Conservation (phyloP, 75 land plant genomes). For the Cupressus sempervirens region DNA sequence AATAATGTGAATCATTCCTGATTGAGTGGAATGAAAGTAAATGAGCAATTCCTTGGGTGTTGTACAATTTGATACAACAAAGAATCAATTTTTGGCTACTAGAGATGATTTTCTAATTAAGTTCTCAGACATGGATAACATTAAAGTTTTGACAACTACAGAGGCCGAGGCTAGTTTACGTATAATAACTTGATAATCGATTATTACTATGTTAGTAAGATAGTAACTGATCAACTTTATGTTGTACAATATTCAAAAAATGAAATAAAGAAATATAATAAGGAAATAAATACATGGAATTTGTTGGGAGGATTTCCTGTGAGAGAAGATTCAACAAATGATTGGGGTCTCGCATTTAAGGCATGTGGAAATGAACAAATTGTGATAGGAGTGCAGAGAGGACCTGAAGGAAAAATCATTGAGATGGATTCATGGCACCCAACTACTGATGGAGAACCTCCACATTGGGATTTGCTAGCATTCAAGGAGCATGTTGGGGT, state of each 20-base stretch:
- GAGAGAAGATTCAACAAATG: slow-evolving; percentile 33
- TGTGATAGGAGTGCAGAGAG: slow-evolving; percentile 39
- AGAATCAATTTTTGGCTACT: no score
- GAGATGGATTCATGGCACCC: slow-evolving; percentile 32
- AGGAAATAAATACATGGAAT: slow-evolving; percentile 29
- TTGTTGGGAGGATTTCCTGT: slow-evolving; percentile 35
- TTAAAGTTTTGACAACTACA: no score
- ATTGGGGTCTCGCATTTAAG: slow-evolving; percentile 56
- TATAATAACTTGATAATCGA: no score
- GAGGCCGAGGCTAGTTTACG: no score
- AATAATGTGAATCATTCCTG: no score
- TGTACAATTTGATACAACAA: no score
- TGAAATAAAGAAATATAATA: slow-evolving; percentile 39
- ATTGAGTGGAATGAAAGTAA: no score
- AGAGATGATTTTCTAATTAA: no score
- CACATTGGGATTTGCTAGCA: slow-evolving; percentile 35
- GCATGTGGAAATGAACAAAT: slow-evolving; percentile 33
- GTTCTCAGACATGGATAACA: no score
- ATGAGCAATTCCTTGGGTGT: no score
- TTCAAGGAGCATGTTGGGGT: slow-evolving; percentile 27
- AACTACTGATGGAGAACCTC: slow-evolving; percentile 10
- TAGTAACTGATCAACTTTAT: slow-evolving; percentile 47
- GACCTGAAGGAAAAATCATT: slow-evolving; percentile 21
- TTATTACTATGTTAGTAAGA: no score
- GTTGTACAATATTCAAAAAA: slow-evolving; percentile 39